phyloP scores from a whole-genome alignment of 805 yeast genomes.

The Wickerhamomyces pijperi region DNA sequence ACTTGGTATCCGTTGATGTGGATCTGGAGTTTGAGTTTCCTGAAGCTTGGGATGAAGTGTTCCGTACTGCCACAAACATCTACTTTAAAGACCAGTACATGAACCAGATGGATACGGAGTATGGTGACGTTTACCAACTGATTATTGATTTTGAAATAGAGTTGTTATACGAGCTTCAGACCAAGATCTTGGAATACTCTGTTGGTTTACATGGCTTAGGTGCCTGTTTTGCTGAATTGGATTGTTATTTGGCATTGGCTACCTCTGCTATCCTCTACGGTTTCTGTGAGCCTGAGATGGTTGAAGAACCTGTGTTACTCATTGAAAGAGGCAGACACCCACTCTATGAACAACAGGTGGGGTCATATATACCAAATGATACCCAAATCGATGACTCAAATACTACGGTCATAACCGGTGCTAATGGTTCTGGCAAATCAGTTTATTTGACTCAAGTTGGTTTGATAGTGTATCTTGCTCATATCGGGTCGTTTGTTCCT shows the following conservation, averaged over 20 bases:
- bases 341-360: conserved; percentile 27
- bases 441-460: conserved; percentile 39
- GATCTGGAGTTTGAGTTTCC: conserved; percentile 1
- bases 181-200: conserved; percentile 7
- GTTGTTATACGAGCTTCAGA: conserved; percentile 22
- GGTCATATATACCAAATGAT: conserved; percentile 31
- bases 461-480: conserved; percentile 35
- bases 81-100: conserved; percentile 26
- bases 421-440: conserved; percentile 42
- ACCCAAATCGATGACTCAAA: conserved; percentile 19
- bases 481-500: conserved; percentile 46
- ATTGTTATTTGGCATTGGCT: conserved; percentile 26
- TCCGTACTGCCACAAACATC: conserved; percentile 24
- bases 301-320: conserved; percentile 14
- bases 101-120: conserved; percentile 22
- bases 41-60: conserved; percentile 24
- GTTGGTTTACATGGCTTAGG: conserved; percentile 12
- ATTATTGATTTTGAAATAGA: conserved; percentile 33
- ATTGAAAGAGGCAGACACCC: conserved; percentile 36
- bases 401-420: conserved; percentile 33
- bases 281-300: conserved; percentile 24
- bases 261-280: conserved; percentile 16
- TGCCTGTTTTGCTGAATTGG: conserved; percentile 23
- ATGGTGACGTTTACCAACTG: conserved; percentile 31
- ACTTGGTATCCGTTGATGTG: conserved; percentile 21